These are phyloP conservation scores for Lithocarpus polystachyus DNA, from an alignment of 306 rosid genomes.

Conservation along the genomic window DNA sequence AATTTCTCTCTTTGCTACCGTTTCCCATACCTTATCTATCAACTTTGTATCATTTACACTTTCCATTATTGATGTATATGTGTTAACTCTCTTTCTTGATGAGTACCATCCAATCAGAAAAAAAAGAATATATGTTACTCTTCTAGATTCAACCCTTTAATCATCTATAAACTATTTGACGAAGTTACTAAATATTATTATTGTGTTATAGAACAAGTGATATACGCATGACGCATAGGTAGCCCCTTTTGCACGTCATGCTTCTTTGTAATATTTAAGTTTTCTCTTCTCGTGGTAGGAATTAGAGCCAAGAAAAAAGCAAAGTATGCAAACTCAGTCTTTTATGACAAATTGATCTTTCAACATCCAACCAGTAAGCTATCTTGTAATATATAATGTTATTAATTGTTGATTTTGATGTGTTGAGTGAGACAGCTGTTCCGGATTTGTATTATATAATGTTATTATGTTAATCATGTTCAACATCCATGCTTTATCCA, in stretches of 20 bases:
- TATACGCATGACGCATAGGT: conserved; percentile 21
- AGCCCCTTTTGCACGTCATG: conserved; percentile 14
- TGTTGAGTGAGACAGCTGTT: too few species aligned
- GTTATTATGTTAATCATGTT: too few species aligned
- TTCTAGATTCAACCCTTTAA: conserved; percentile 24
- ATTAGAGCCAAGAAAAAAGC: not conserved
- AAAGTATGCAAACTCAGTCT: not conserved
- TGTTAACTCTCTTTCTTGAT: not conserved
- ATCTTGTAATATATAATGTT: too few species aligned
- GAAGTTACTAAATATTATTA: not conserved
- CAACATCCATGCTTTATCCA: too few species aligned
- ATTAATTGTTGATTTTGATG: not conserved
- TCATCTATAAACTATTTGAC: conserved; percentile 11
- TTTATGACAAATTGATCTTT: not conserved
- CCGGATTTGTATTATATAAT: too few species aligned
- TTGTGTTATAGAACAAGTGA: not conserved
- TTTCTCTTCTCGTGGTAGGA: not conserved
- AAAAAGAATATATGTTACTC: conserved; percentile 5
- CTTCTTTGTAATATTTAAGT: not conserved
- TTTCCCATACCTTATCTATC: not conserved
- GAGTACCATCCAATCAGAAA: conserved; percentile 25
- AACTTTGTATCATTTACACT: conserved; percentile 6
- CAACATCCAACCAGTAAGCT: not conserved
- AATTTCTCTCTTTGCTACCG: conserved; percentile 26
- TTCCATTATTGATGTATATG: conserved; percentile 29